Conservation (phyloP, 202 grass and related monocot species). For the Hordeum pubiflorum region DNA sequence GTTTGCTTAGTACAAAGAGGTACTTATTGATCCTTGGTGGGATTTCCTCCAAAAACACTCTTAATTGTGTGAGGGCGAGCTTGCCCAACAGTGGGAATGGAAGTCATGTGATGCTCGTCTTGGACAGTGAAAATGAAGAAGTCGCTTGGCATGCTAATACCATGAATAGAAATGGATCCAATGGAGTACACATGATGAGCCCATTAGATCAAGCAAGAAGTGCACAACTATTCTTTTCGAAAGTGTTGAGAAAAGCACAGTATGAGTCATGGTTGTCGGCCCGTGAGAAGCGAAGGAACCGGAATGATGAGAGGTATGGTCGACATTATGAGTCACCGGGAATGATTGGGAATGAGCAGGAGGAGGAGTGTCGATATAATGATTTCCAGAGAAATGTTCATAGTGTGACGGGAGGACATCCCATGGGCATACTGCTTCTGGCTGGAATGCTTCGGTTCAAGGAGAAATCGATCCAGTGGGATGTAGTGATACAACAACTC, state of each 20-base stretch:
- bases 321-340: background rate
- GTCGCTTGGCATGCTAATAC: constrained; percentile 2
- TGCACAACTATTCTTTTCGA: constrained; percentile 12
- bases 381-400: background rate
- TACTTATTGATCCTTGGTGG: constrained; percentile 27
- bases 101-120: constrained; percentile 27
- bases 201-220: background rate
- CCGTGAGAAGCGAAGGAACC: background rate
- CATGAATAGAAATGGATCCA: background rate
- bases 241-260: background rate
- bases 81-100: constrained; percentile 9
- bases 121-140: constrained; percentile 13
- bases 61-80: constrained; percentile 11
- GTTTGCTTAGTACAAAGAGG: background rate
- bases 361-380: background rate
- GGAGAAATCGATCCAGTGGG: constrained; percentile 21
- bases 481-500: background rate
- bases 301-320: background rate
- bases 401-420: constrained; percentile 25
- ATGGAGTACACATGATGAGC: background rate
- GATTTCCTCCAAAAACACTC: background rate
- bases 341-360: background rate
- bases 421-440: constrained; percentile 31
- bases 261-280: background rate
- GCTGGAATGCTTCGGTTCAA: constrained; percentile 32